Evolutionary conservation across 192 early-diverging fungal species (phyloP), one percentile per base, ranked within the genome.

Genomic region (Backusella macrospora): DNA sequence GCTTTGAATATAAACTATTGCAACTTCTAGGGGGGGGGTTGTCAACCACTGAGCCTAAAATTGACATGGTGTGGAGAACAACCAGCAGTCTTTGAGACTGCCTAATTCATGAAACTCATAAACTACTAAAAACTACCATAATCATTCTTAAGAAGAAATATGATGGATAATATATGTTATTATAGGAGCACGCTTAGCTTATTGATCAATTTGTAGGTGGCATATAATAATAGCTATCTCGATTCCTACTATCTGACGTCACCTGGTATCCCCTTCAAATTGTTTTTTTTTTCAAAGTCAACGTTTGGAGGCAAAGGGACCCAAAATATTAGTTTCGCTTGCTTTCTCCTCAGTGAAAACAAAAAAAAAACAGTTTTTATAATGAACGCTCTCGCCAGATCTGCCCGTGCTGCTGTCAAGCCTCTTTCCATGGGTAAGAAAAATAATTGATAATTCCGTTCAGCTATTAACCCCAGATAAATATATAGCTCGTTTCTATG

Each of bases 401-500:
- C 86, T 62, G 80, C 82, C 49, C 84, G 84, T 70, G 82, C 81
- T 63, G 75, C 78, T 63, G 49, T 81, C 62, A 83, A 80, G 76
- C 82, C 86, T 62, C 68, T 77, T 67, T 79, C 81, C 71, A 68
- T 88, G 78, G 80, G 86, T 87, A 87, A 49, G 44, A 49, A 59
- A 10, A 18, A 7, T 46, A 52, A 0, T 9, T 18, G 49, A 7
- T 52, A 18, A 16, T 52, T 52, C n/a, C n/a, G 18, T n/a, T 52
- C 18, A 52, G 3, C 7, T 9, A 59, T 10, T 49, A 18, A 59
- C 52, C 5, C 52, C 4, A 43, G 0, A 43, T 10, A 43, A 43
- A 43, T 21, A 13, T 59, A 59, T 70, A 89, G 88, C 78, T 77
- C 95, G 95, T 74, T 81, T 84, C 71, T 96, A 95, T 80, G 94